A percentile compares a stretch with the other conserved stretches of the same genome.
phyloP scores from a whole-genome alignment of 176 grass and related monocot species.

The Cenchrus purpureus region DNA sequence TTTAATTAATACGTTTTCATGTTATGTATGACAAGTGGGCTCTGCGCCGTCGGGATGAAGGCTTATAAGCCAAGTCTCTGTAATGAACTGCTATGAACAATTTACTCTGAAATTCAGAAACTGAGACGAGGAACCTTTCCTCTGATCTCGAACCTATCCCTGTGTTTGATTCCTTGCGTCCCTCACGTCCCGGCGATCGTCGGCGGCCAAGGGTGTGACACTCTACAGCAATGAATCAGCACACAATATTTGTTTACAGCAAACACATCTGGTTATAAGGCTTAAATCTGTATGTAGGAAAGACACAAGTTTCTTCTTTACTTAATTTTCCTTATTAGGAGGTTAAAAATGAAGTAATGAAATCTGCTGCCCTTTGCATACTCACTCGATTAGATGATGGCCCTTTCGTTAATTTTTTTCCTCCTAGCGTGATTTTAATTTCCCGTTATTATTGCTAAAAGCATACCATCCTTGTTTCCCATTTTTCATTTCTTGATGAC shows the following conservation, averaged over 20 bases:
- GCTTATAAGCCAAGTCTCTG: no score
- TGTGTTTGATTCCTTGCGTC: no score
- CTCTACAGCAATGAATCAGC: not conserved
- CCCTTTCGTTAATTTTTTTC: not conserved
- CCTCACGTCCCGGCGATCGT: no score
- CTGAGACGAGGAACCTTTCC: no score
- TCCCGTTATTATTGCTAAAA: constrained; percentile 1
- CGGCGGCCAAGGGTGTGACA: no score
- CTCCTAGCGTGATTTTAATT: not conserved
- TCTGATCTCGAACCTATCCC: no score
- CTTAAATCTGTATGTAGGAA: not conserved
- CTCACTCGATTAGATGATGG: constrained; percentile 33
- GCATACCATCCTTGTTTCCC: not conserved
- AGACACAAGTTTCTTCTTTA: not conserved
- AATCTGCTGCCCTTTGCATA: not conserved
- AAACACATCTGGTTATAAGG: constrained; percentile 12
- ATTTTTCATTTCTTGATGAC: not conserved
- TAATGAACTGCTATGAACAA: no score
- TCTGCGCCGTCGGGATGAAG: no score
- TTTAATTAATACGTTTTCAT: no score
- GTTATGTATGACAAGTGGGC: no score
- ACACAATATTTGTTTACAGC: not conserved
- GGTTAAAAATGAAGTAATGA: not conserved
- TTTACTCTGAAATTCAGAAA: no score
- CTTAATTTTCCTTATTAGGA: constrained; percentile 17